These are phyloP conservation scores for Dactylella cylindrospora DNA, from an alignment of 2,329 filamentous ascomycete species.

Conservation along the genomic window DNA sequence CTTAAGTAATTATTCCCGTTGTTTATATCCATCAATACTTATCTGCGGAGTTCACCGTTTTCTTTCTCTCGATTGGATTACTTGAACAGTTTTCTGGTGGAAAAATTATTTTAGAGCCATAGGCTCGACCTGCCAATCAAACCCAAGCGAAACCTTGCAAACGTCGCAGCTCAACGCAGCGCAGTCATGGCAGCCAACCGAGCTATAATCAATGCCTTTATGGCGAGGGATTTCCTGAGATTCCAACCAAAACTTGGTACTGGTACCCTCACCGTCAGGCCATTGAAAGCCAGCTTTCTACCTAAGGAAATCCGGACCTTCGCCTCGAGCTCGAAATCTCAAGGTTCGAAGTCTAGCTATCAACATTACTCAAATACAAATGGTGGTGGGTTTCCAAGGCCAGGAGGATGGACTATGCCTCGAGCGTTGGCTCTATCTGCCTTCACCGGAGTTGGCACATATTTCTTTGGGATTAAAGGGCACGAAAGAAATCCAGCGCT, in stretches of 20 bases:
- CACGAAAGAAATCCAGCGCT: constrained; percentile 25
- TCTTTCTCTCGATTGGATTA: too few species aligned
- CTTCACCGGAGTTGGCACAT: constrained; percentile 44
- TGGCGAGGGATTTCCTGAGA: constrained; percentile 26
- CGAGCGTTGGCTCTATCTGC: constrained; percentile 37
- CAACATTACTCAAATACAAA: constrained; percentile 3
- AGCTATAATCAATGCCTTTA: constrained; percentile 37
- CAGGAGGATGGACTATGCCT: constrained; percentile 36
- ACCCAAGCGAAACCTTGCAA: constrained; percentile 17
- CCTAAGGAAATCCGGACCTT: constrained; percentile 11
- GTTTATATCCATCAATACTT: too few species aligned
- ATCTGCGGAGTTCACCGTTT: too few species aligned
- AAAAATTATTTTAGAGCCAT: too few species aligned
- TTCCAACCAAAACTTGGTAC: constrained; percentile 3
- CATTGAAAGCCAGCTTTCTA: constrained; percentile 5
- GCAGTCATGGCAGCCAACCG: constrained; percentile 27
- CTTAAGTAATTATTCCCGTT: too few species aligned
- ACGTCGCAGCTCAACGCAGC: constrained; percentile 31
- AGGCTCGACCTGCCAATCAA: too few species aligned
- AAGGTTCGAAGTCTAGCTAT: constrained; percentile 9
- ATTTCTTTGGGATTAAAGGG: constrained; percentile 38
- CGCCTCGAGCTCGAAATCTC: constrained; percentile 21
- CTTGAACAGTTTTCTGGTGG: too few species aligned
- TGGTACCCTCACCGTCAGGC: constrained; percentile 9
- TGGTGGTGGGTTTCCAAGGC: constrained; percentile 1